phyloP scores from a whole-genome alignment of 164 flowering plant genomes.

The Buxus sempervirens region DNA sequence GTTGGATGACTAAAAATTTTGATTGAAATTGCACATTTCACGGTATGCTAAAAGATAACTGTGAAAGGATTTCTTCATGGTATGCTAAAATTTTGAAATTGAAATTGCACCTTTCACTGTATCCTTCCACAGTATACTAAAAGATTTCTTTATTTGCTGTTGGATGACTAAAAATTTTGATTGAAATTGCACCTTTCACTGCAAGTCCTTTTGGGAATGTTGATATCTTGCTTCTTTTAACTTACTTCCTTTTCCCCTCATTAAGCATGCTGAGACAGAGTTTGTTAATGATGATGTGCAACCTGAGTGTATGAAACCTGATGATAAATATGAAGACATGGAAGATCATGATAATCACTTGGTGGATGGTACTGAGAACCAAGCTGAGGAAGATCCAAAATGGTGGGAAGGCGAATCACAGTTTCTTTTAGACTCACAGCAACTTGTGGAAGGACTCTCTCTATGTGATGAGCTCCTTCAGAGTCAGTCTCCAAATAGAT shows the following conservation, averaged over 20 bases:
- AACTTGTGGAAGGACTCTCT: conserved; percentile 76
- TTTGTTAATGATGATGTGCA: conserved; percentile 27
- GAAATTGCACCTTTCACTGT: too few relatives aligned
- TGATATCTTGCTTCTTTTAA: background rate
- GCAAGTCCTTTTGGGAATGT: background rate
- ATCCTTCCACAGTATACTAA: too few relatives aligned
- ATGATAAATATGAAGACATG: conserved; percentile 14
- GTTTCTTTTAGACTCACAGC: conserved; percentile 69
- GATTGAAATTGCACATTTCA: background rate
- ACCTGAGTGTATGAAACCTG: conserved; percentile 25
- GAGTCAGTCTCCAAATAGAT: conserved; percentile 66
- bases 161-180: background rate
- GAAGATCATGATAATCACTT: conserved; percentile 22
- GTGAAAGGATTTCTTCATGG: too few relatives aligned
- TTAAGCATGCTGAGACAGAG: conserved; percentile 22
- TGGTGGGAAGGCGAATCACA: conserved; percentile 88
- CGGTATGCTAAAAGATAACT: too few relatives aligned
- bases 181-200: background rate
- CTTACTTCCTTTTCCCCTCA: background rate
- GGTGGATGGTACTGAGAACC: conserved; percentile 25
- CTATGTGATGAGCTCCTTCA: conserved; percentile 77
- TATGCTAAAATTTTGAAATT: too few relatives aligned
- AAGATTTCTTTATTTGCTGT: too few relatives aligned
- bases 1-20: background rate
- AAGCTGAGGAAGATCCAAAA: conserved; percentile 42